Conservation (phyloP, 177 flowering plant species). For the Telopea speciosissima region DNA sequence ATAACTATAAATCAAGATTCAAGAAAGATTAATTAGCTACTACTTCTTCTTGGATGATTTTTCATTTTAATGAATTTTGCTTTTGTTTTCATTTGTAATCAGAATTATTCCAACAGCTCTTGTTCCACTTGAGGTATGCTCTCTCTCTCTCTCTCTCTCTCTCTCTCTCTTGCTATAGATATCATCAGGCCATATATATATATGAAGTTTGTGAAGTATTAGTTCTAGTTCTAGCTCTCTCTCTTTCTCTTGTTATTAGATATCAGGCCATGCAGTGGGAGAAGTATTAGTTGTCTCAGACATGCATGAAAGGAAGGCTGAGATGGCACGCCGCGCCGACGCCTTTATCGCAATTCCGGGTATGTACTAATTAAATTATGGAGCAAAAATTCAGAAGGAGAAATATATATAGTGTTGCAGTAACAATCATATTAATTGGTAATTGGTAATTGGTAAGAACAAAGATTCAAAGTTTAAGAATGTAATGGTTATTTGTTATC, state of each 20-base stretch:
- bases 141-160: not conserved
- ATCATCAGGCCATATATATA: too few species aligned
- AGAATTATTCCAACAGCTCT: conserved; percentile 25
- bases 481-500: not conserved
- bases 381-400: not conserved
- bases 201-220: too few species aligned
- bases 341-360: conserved; percentile 56
- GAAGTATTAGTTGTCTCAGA: conserved; percentile 33
- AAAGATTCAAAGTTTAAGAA: not conserved
- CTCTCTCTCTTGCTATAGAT: too few species aligned
- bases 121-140: conserved; percentile 19
- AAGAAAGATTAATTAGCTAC: not conserved
- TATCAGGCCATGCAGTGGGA: conserved; percentile 43
- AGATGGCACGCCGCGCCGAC: conserved; percentile 40
- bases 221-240: too few species aligned
- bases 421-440: not conserved
- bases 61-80: not conserved
- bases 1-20: not conserved
- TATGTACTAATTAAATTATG: conserved; percentile 1
- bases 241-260: conserved; percentile 14
- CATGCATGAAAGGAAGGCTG: conserved; percentile 48
- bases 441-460: not conserved
- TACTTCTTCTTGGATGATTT: not conserved
- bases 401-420: not conserved
- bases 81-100: conserved; percentile 2